Evolutionary conservation across 176 grass and related monocot genomes (phyloP).

Genomic region (Guadua angustifolia): DNA sequence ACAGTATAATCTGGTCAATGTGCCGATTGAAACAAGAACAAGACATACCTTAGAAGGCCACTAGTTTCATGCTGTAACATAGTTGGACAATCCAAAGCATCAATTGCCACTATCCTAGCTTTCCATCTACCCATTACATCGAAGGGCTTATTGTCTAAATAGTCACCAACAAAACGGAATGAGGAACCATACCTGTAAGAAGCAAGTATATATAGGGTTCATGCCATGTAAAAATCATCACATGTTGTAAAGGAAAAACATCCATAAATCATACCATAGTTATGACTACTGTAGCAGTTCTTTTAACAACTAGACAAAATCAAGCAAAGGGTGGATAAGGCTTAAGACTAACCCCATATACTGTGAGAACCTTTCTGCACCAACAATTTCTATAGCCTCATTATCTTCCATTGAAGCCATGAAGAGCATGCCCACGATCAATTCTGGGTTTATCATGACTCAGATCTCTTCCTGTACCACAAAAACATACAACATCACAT

Average conservation of each 20-base stretch:
- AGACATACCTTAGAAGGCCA: slow-evolving; percentile 69
- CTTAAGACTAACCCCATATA: slow-evolving; percentile 71
- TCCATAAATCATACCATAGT: not conserved
- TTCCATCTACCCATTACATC: slow-evolving; percentile 68
- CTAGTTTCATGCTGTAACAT: slow-evolving; percentile 67
- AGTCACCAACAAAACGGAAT: slow-evolving; percentile 78
- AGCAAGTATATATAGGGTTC: slow-evolving; percentile 22
- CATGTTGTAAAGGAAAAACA: not conserved
- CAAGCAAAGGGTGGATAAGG: slow-evolving; percentile 28
- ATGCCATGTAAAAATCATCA: slow-evolving; percentile 28
- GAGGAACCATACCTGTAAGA: slow-evolving; percentile 73
- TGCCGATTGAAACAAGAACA: slow-evolving; percentile 55
- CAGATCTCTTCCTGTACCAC: slow-evolving; percentile 76
- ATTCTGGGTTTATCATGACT: slow-evolving; percentile 85
- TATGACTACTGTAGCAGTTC: not conserved
- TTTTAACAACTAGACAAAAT: slow-evolving; percentile 26
- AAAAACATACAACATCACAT: not conserved
- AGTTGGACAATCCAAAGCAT: slow-evolving; percentile 74
- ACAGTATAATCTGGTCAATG: slow-evolving; percentile 96
- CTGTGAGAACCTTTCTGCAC: slow-evolving; percentile 75
- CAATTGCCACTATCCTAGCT: slow-evolving; percentile 85
- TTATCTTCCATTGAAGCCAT: slow-evolving; percentile 81
- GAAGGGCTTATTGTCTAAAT: slow-evolving; percentile 73
- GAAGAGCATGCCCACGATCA: slow-evolving; percentile 80
- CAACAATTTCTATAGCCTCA: slow-evolving; percentile 90